Base-by-base conservation (phyloP, 495 filamentous ascomycete species). In the Penicillium argentinense region DNA sequence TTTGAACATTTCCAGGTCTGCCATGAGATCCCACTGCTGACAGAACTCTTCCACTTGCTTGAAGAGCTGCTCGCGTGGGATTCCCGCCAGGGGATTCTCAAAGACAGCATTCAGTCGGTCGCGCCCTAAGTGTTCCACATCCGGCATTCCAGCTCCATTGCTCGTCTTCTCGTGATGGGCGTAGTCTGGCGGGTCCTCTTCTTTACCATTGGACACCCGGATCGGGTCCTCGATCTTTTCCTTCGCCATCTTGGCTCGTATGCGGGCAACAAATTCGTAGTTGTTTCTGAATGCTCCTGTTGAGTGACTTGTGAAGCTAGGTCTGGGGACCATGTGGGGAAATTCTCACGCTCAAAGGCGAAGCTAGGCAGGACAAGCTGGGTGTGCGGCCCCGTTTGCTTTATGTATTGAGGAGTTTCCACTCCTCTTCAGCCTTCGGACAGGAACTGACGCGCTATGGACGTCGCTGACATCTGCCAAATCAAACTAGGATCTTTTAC, bases 41-140 rank as follows among this genome's bases (percentile, higher is more conserved):
- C 73, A 77, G 51, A 82, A 84, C 1, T 53, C 49, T n/a, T 72
- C 69, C 5, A 82, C 78, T 47, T 81, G 67, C 13, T 53, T 27
- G 36, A 80, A 46, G 5, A 82, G 68, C 39, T 72, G 50, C 5
- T 76, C 69, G 4, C 69, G 63, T 14, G 76, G 57, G 23, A 82
- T 62, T 6, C 69, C 72, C 6, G 71, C 69, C 3, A 83, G 56
- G 0, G 80, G 79, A 29, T 81, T 82, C 46, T 73, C 62, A 21
- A 74, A 70, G 18, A 72, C 45, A 6, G 64, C 62, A 50, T 56
- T 68, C 16, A 69, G 48, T 11, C 58, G 38, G 17, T 53, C 51
- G 2, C 41, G 47, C 17, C 52, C 36, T 1, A 44, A 46, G 24
- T 39, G 41, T 23, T 67, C 62, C 5, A 66, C n/a, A 19, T 64